A percentile compares a stretch with the other conserved stretches of the same genome.
These are phyloP conservation scores for Sorghum bicolor DNA, from an alignment of 176 grass and related monocot genomes.

Conservation along the genomic window Sorghum_bicolor_NCBIv3 NC_012877.2:1472001-1472500, in stretches of 20 bases:
- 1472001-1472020: too few relatives aligned
- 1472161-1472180: not conserved
- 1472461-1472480: not conserved
- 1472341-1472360: not conserved
- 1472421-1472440: not conserved
- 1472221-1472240: not conserved
- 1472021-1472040: too few relatives aligned
- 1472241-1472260: not conserved
- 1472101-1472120: not conserved
- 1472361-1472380: not conserved
- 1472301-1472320: not conserved
- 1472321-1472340: not conserved
- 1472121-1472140: not conserved
- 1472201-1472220: not conserved
- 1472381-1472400: not conserved
- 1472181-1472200: not conserved
- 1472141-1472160: not conserved
- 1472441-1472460: not conserved
- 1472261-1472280: conserved; percentile 23
- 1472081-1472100: conserved; percentile 12
- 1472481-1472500: not conserved
- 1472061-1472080: not conserved
- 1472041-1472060: not conserved
- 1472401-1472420: not conserved
- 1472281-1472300: not conserved